Percentiles rank a stretch among this genome's conserved stretches.
phyloP scores from a whole-genome alignment of 1,284 basidiomycete species.

The Boletus mariae region DNA sequence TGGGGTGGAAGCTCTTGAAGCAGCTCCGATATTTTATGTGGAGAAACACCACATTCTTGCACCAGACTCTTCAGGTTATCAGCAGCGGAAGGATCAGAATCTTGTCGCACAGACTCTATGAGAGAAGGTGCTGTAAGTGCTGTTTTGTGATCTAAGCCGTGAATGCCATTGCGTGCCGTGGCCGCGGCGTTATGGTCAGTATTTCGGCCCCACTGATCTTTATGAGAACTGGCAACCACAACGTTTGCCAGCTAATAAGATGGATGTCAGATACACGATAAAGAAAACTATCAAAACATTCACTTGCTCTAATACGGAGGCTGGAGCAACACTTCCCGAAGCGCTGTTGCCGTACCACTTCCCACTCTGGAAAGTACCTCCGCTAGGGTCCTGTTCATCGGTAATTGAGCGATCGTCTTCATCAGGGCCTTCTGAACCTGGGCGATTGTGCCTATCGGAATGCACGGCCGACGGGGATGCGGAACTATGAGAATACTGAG shows the following conservation, averaged over 20 bases:
- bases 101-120: conserved; percentile 47
- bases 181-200: conserved; percentile 4
- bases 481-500: conserved; percentile 56
- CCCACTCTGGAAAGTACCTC: conserved; percentile 75
- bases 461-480: conserved; percentile 34
- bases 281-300: conserved; percentile 20
- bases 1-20: conserved; percentile 82
- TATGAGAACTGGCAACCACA: conserved; percentile 39
- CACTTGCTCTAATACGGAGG: conserved; percentile 75
- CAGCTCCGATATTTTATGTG: conserved; percentile 86
- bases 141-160: conserved; percentile 26
- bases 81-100: conserved; percentile 65
- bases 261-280: conserved; percentile 12
- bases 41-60: conserved; percentile 85
- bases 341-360: conserved; percentile 83
- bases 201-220: conserved; percentile 31
- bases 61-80: conserved; percentile 80
- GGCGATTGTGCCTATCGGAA: conserved; percentile 39
- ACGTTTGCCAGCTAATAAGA: conserved; percentile 54
- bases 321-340: conserved; percentile 72
- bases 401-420: conserved; percentile 61
- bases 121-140: conserved; percentile 29
- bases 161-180: conserved; percentile 25
- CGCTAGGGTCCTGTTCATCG: conserved; percentile 69
- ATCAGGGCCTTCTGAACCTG: conserved; percentile 48